A percentile compares a stretch with the other conserved stretches of the same genome.
Conservation (phyloP, 2,329 filamentous ascomycete genomes). For the Penicillium polonicum region DNA sequence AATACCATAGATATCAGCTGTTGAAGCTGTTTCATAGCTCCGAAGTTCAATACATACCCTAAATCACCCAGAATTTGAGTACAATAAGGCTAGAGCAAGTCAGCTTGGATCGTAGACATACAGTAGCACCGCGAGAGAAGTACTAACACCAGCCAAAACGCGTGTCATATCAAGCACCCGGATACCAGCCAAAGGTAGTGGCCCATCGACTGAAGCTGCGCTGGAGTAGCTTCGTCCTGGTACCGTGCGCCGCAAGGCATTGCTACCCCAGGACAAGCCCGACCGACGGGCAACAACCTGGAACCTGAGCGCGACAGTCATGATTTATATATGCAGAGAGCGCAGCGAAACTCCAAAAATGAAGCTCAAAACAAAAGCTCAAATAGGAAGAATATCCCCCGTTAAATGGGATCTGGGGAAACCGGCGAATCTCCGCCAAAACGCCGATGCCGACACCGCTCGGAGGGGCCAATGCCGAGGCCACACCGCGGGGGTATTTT, state of each 20-base stretch:
- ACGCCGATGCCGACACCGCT: conserved; percentile 29
- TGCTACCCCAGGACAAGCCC: conserved; percentile 19
- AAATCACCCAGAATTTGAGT: conserved; percentile 96
- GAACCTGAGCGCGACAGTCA: conserved; percentile 28
- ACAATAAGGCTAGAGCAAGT: conserved; percentile 73
- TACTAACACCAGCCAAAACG: conserved; percentile 84
- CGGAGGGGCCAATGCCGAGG: conserved; percentile 20
- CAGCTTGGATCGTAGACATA: conserved; percentile 8
- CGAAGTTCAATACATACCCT: conserved; percentile 61
- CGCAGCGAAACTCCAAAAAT: neutral
- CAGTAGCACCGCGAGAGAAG: neutral
- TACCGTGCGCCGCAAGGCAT: conserved; percentile 22
- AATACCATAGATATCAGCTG: neutral
- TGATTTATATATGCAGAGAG: conserved; percentile 14
- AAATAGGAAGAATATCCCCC: conserved; percentile 8
- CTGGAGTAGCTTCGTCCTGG: conserved; percentile 44
- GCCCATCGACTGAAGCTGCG: conserved; percentile 41
- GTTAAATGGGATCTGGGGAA: conserved; percentile 19
- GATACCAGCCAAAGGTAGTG: conserved; percentile 75
- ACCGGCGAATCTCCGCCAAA: conserved; percentile 26
- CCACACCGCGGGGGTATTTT: conserved; percentile 18
- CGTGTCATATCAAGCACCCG: conserved; percentile 95
- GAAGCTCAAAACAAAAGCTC: neutral
- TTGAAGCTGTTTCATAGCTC: neutral
- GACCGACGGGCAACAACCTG: conserved; percentile 27